Evolutionary conservation across 2,329 filamentous ascomycete species (phyloP), one percentile per base, ranked within the genome.

Genomic region (Zarea fungicola): DNA sequence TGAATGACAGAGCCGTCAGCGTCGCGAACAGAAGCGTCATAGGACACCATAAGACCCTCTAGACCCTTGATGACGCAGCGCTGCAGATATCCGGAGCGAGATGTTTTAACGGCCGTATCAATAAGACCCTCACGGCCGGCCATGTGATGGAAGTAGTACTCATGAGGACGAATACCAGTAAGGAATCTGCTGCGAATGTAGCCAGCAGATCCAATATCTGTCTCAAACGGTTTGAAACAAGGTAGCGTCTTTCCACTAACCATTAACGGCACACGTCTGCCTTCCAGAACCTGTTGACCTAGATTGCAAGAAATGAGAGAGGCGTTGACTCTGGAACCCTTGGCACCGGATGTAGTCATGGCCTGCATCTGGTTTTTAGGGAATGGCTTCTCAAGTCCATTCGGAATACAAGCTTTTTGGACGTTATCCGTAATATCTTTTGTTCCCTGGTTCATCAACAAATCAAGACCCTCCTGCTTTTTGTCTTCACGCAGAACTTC

Each of bases 91-190:
- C 93, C 95, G 23, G 93, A 97, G 62, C 93, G 85, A 9, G 92
- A 95, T 2, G 93, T 99, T 72, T 99, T 99, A 66, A 99, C 93
- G 55, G 93, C 93, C 18, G 93, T 99, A 78, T 99, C 93, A 63
- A 99, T 99, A 56, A 99, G 75, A 75, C 93, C 93, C 77, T 99
- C 95, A 71, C 93, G 83, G 59, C 95, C 95, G 62, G 92, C 93
- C 95, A 99, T 99, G 68, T 95, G 90, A 79, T 99, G 93, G 75
- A 99, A 99, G 67, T 92, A 99, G 67, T 96, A 99, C 65, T 99
- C 95, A 62, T 99, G 93, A 5, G 93, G 93, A 48, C 92, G 84
- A 53, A 99, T 93, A 52, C 93, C 93, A 21, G 95, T 99, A 76
- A 99, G 86, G 80, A 99, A 99, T 65, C 93, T 89, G 62, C 95